Conservation (phyloP, 176 grass and related monocot species). For the Hsuehochloa calcarea region DNA sequence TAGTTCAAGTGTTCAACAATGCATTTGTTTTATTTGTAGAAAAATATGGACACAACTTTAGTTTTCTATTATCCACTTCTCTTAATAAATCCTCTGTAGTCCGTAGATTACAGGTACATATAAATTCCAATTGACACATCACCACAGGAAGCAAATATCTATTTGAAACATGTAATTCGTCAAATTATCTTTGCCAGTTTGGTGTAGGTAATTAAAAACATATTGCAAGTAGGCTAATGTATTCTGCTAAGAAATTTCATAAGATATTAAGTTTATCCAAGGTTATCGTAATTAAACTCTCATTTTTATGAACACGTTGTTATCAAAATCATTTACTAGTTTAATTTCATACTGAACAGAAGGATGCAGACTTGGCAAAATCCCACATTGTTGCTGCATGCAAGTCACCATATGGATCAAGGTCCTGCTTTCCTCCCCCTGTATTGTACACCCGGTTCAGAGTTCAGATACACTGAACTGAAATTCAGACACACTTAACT, state of each 20-base stretch:
- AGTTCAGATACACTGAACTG: background rate
- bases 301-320: background rate
- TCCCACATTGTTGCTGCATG: slow-evolving; percentile 66
- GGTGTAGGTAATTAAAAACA: background rate
- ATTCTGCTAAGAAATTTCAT: background rate
- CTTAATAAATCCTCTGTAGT: background rate
- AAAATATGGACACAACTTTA: background rate
- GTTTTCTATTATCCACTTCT: background rate
- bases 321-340: background rate
- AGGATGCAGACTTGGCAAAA: slow-evolving; percentile 57
- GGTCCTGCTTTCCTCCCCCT: slow-evolving; percentile 32
- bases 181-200: background rate
- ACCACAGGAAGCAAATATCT: background rate
- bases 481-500: background rate
- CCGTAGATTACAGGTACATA: background rate
- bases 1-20: background rate
- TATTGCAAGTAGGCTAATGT: background rate
- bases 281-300: background rate
- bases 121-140: background rate
- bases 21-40: background rate
- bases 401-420: slow-evolving; percentile 84
- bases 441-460: background rate
- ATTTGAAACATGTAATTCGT: background rate
- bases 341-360: slow-evolving; percentile 32
- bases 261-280: background rate